Conservation (phyloP, 1,284 basidiomycete genomes). For the Puccinia horiana region DNA sequence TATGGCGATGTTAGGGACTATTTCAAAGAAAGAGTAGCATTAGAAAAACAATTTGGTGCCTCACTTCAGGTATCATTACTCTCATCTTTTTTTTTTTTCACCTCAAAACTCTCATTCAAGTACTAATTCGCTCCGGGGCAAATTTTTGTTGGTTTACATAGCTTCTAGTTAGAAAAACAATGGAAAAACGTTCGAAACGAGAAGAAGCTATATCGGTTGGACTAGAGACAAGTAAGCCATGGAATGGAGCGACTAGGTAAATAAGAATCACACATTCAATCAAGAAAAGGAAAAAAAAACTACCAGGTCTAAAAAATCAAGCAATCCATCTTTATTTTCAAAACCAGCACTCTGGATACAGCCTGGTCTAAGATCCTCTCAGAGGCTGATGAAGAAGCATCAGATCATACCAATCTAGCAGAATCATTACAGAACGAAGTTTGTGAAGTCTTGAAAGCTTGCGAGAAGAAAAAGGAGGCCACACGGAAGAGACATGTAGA, state of each 20-base stretch:
- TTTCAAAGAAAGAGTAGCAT: constrained; percentile 67
- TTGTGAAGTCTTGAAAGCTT: constrained; percentile 66
- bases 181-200: constrained; percentile 70
- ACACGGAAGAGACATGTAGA: constrained; percentile 70
- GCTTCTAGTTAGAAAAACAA: constrained; percentile 67
- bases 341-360: constrained; percentile 67
- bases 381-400: constrained; percentile 66
- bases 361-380: constrained; percentile 70
- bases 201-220: constrained; percentile 65
- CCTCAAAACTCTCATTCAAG: neutral
- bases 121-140: neutral
- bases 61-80: constrained; percentile 30
- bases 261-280: constrained; percentile 57
- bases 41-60: constrained; percentile 73
- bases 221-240: constrained; percentile 68
- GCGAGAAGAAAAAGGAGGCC: constrained; percentile 69
- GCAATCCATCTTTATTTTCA: neutral
- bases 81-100: no score
- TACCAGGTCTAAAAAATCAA: neutral
- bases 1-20: constrained; percentile 64
- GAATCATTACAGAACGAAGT: constrained; percentile 68
- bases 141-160: constrained; percentile 71
- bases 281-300: constrained; percentile 61
- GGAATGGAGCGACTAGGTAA: constrained; percentile 63
- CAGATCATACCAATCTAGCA: constrained; percentile 70